Conservation (phyloP, 768 basidiomycete genomes). For the Pisolithus tinctorius region DNA sequence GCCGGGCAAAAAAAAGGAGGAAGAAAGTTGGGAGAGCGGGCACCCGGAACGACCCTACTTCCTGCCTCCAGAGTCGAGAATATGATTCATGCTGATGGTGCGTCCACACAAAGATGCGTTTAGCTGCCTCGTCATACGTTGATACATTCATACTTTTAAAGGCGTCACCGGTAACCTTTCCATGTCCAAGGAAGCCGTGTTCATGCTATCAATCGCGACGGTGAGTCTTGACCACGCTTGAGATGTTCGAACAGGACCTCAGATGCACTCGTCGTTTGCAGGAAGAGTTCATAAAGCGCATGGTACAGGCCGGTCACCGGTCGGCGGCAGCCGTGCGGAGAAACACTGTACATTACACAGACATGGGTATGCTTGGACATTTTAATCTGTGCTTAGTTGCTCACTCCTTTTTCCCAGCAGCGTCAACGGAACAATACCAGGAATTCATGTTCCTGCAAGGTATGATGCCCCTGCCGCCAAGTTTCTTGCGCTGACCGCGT, state of each 20-base stretch:
- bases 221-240: conserved; percentile 31
- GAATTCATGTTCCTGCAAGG: conserved; percentile 72
- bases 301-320: conserved; percentile 62
- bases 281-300: conserved; percentile 83
- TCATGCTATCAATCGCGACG: conserved; percentile 69
- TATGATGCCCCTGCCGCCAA: conserved; percentile 15
- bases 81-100: conserved; percentile 76
- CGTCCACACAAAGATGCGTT: conserved; percentile 16
- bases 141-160: conserved; percentile 20
- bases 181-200: conserved; percentile 70
- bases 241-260: conserved; percentile 8
- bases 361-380: conserved; percentile 54
- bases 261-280: conserved; percentile 23
- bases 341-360: conserved; percentile 56
- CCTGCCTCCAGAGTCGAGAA: conserved; percentile 64
- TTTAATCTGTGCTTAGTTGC: not conserved
- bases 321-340: conserved; percentile 57
- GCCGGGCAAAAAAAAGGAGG: conserved; percentile 21
- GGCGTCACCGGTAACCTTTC: conserved; percentile 56
- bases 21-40: conserved; percentile 34
- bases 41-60: conserved; percentile 60
- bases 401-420: conserved; percentile 33
- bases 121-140: conserved; percentile 7
- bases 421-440: conserved; percentile 52
- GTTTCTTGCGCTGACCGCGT: conserved; percentile 2